Evolutionary conservation across 352 stramenopile species (phyloP), one percentile per base, ranked within the genome.

Genomic region (Phytopythium oedochilum): DNA sequence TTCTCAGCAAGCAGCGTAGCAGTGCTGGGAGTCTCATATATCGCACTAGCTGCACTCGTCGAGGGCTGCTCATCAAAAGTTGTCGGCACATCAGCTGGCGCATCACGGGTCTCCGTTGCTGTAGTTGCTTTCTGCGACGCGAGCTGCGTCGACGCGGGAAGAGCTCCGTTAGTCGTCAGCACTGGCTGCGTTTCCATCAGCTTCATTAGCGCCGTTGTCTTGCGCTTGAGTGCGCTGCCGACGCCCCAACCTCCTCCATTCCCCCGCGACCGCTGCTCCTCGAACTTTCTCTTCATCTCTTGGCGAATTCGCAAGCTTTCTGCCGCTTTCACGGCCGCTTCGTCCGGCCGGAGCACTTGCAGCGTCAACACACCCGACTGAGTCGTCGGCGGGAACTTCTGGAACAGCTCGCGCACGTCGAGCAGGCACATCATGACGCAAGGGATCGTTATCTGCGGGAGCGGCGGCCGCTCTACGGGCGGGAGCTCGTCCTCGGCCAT

Each of bases 351-450:
- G 36, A 75, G 48, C 56, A 88, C 65, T 70, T 86, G 71, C 32
- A 88, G 49, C 23, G 51, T 66, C 40, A 88, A 51, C 32, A 71
- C 51, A 6, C 73, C 75, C 2, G 53, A 71, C 47, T 71, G 71
- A 15, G 78, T 68, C 0, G 75, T 73, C 46, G 75, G 75, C 14
- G 78, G 75, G 40, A 70, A 81, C 54, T 82, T 74, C 66, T 86
- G 77, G 51, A 88, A 86, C 7, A 88, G 49, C 47, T 83, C 63
- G 10, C 75, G 60, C 17, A 88, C 75, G 45, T 84, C 75, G 4
- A 61, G 60, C 28, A 88, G 58, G 68, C 75, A 83, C 75, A 88
- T 88, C 71, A 82, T 88, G 18, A 84, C 71, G 29, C 78, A 88
- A 10, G 78, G 75, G 17, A 88, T 82, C 36, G 57, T 60, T 48